Evolutionary conservation across 352 stramenopile species (phyloP).

Genomic region (Phytophthora rubi): DNA sequence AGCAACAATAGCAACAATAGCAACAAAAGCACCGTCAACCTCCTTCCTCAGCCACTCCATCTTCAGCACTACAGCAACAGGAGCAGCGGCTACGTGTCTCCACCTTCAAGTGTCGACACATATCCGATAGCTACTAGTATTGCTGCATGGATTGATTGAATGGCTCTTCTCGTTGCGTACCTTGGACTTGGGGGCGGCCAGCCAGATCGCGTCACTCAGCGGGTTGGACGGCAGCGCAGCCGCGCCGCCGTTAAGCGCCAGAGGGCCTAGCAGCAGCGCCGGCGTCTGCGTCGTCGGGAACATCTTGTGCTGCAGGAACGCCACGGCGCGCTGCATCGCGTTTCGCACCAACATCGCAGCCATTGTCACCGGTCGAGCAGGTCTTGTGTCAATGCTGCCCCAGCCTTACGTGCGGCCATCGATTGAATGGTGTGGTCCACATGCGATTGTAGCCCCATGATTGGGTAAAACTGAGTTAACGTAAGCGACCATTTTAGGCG

Average conservation of each 20-base stretch:
- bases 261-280: slow-evolving; percentile 30
- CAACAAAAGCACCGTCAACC: slow-evolving; percentile 9
- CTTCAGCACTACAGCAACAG: neutral
- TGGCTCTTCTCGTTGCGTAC: slow-evolving; percentile 34
- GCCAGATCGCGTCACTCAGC: slow-evolving; percentile 79
- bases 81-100: neutral
- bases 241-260: slow-evolving; percentile 40
- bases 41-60: neutral
- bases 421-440: too few relatives aligned
- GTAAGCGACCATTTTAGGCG: too few relatives aligned
- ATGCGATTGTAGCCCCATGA: neutral
- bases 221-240: slow-evolving; percentile 50
- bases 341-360: slow-evolving; percentile 67
- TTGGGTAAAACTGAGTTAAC: slow-evolving; percentile 13
- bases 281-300: slow-evolving; percentile 44
- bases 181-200: slow-evolving; percentile 89
- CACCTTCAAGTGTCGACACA: neutral
- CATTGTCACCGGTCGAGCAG: slow-evolving; percentile 40
- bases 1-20: slow-evolving; percentile 19
- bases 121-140: neutral
- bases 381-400: slow-evolving; percentile 26
- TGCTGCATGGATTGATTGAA: neutral
- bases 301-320: slow-evolving; percentile 61
- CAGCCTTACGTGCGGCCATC: slow-evolving; percentile 29
- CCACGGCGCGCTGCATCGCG: slow-evolving; percentile 71